Evolutionary conservation across 441 rosid genomes (phyloP).

Genomic region (Mallotus japonicus): DNA sequence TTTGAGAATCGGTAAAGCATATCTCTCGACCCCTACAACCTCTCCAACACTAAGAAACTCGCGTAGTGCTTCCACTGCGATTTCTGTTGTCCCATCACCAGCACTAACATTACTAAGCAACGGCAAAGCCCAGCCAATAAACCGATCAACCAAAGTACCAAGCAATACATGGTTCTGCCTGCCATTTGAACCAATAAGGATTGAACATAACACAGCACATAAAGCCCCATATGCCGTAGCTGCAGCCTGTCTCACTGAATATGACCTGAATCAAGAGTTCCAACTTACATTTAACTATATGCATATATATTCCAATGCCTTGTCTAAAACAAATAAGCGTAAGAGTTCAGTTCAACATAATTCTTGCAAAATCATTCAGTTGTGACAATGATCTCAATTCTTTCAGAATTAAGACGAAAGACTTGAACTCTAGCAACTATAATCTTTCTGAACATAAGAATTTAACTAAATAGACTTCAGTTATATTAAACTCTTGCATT

Average conservation of each 20-base stretch:
- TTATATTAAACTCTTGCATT: neutral
- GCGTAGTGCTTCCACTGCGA: conserved; percentile 73
- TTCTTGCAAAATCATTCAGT: too few species aligned
- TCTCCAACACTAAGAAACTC: conserved; percentile 89
- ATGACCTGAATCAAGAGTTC: conserved; percentile 50
- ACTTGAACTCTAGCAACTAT: too few species aligned
- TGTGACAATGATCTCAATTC: neutral
- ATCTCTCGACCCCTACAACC: conserved; percentile 76
- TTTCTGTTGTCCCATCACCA: conserved; percentile 62
- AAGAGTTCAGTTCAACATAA: too few species aligned
- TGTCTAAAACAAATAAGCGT: too few species aligned
- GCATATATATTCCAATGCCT: too few species aligned
- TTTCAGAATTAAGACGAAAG: neutral
- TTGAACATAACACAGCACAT: conserved; percentile 74
- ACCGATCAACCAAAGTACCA: conserved; percentile 75
- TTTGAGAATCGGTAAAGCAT: conserved; percentile 74
- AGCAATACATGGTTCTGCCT: conserved; percentile 85
- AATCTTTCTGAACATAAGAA: too few species aligned
- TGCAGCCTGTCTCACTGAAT: conserved; percentile 73
- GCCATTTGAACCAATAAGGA: conserved; percentile 69
- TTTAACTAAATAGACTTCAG: neutral
- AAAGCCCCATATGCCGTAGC: conserved; percentile 83
- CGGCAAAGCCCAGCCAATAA: conserved; percentile 87
- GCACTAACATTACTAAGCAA: conserved; percentile 70
- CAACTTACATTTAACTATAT: neutral